Evolutionary conservation across 768 basidiomycete species (phyloP).

Genomic region (Termitomyces sp.): DNA sequence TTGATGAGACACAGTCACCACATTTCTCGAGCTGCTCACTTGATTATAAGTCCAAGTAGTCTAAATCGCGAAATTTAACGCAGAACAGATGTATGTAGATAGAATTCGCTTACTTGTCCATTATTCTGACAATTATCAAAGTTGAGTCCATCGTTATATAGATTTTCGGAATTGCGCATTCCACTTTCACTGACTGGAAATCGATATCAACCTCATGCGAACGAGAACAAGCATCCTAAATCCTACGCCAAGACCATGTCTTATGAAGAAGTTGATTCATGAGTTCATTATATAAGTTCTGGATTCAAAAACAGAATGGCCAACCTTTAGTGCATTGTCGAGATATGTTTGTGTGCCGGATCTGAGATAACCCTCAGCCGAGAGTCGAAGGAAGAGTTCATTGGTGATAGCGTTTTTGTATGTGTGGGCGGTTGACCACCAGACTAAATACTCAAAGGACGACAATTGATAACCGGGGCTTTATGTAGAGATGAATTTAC

Average conservation of each 20-base stretch:
- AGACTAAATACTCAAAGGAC: constrained; percentile 26
- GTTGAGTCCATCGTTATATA: constrained; percentile 41
- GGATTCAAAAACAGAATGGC: not conserved
- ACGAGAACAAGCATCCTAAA: not conserved
- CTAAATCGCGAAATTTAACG: constrained; percentile 14
- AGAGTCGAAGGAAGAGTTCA: constrained; percentile 45
- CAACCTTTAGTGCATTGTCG: constrained; percentile 41
- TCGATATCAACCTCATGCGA: not conserved
- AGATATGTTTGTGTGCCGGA: constrained; percentile 33
- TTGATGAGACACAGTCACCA: not conserved
- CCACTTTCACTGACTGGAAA: constrained; percentile 33
- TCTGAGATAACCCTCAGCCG: constrained; percentile 40
- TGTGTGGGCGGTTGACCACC: constrained; percentile 49
- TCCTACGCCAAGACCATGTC: constrained; percentile 32
- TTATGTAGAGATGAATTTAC: constrained; percentile 18
- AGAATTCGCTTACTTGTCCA: constrained; percentile 26
- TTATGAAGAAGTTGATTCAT: constrained; percentile 6
- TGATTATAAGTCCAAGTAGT: constrained; percentile 61
- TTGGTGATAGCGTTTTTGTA: constrained; percentile 65
- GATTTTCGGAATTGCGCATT: constrained; percentile 38
- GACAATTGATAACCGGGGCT: not conserved
- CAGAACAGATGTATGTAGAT: not conserved
- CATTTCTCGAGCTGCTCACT: constrained; percentile 17
- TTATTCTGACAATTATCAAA: constrained; percentile 33
- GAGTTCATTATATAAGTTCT: not conserved